Evolutionary conservation across 306 rosid species (phyloP).

Genomic region (Castanea mollissima): DNA sequence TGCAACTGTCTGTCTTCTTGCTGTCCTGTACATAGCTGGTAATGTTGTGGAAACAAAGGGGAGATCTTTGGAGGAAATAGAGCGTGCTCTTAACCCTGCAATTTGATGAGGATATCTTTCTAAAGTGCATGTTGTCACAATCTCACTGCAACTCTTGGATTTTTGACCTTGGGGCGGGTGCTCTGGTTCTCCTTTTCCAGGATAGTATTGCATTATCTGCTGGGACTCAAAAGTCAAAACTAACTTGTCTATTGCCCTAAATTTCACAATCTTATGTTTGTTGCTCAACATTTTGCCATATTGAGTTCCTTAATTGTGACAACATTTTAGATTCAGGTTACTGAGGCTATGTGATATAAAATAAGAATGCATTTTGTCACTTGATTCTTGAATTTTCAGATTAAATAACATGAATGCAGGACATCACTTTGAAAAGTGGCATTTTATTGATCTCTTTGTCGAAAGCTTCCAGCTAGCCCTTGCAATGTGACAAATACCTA

Average conservation of each 20-base stretch:
- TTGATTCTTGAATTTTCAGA: background rate
- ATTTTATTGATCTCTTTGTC: background rate
- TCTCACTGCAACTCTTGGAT: conserved; percentile 16
- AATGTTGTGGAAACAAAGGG: conserved; percentile 97
- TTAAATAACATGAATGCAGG: conserved; percentile 13
- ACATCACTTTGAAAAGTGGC: background rate
- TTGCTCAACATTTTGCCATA: background rate
- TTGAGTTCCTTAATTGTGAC: conserved; percentile 7
- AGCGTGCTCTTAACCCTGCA: conserved; percentile 65
- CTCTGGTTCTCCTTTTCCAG: background rate
- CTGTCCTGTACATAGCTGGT: conserved; percentile 77
- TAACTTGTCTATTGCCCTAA: conserved; percentile 15
- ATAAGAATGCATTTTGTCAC: conserved; percentile 2
- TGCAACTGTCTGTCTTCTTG: conserved; percentile 68
- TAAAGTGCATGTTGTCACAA: conserved; percentile 17
- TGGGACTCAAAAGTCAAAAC: conserved; percentile 1
- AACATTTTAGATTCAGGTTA: background rate
- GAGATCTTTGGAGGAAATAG: conserved; percentile 91
- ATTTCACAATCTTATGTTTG: conserved; percentile 14
- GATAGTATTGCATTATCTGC: conserved; percentile 1
- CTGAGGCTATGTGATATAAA: conserved; percentile 11
- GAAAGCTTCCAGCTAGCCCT: background rate
- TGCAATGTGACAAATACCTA: background rate
- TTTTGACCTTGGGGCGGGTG: conserved; percentile 7
- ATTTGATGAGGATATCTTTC: conserved; percentile 31